Evolutionary conservation across 306 rosid species (phyloP).

Genomic region (Trichosanthes truncata): DNA sequence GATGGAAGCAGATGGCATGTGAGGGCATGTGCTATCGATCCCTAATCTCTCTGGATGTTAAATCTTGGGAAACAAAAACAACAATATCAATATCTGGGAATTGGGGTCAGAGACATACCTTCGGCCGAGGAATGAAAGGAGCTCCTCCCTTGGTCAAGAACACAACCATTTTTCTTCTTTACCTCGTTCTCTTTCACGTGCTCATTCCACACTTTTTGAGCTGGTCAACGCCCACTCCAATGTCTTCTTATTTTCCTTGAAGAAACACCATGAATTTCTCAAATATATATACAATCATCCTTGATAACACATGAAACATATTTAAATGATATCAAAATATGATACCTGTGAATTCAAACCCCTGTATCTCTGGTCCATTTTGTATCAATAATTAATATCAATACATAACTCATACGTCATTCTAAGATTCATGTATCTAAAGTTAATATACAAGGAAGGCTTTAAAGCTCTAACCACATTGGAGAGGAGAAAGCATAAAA

Average conservation of each 20-base stretch:
- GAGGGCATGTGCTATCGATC: background rate
- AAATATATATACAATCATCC: background rate
- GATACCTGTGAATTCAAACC: background rate
- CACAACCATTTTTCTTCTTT: background rate
- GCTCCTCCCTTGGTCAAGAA: constrained; percentile 7
- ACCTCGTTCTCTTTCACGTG: background rate
- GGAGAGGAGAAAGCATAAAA: background rate
- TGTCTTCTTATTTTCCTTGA: background rate
- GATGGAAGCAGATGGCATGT: background rate
- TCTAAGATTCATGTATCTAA: background rate
- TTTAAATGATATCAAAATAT: background rate
- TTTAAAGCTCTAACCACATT: background rate
- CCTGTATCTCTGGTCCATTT: background rate
- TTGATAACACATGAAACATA: background rate
- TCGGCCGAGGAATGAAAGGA: constrained; percentile 2
- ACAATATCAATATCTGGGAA: background rate
- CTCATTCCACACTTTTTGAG: background rate
- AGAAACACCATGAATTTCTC: background rate
- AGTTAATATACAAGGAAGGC: background rate
- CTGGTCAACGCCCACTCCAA: background rate
- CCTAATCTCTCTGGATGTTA: background rate
- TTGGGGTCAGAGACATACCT: constrained; percentile 8
- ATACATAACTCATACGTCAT: background rate
- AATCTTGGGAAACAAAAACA: background rate
- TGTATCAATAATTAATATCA: background rate